Base-by-base conservation (phyloP, 495 filamentous ascomycete genomes). In the Chaetomium tenue region DNA sequence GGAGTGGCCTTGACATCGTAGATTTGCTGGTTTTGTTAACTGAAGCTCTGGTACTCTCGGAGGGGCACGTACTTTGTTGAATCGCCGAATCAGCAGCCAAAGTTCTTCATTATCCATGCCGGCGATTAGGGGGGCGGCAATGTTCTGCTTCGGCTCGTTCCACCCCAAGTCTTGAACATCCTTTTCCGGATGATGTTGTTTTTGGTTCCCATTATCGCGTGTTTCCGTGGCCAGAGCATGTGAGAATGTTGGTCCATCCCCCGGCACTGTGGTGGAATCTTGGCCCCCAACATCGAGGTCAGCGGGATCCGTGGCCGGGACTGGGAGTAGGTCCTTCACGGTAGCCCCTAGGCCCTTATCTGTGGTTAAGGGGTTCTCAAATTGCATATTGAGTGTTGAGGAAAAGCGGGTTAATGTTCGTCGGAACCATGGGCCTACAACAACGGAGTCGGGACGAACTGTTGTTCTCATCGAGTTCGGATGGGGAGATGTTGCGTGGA, bases 81-180 rank as follows among this genome's bases (percentile, higher is more conserved):
- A 96, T 1, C 92, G 82, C 46, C 91, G 83, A 58, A 93, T 78
- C 23, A 94, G 77, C 65, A 89, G 76, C 89, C 91, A 96, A 5
- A 96, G 76, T 70, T 94, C 88, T 55, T 96, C 90, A 73, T 95
- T 94, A n/a, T 79, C 79, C 52, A 96, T 71, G 0, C 89, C 89
- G 3, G 85, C 89, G 23, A 94, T 85, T 5, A 96, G 71, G 0
- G 87, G 86, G 11, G 76, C 77, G 0, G 86, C 78, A 20, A 91
- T 82, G 0, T 84, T 71, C 8, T 86, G 70, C 18, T 84, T 78
- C 63, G 79, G 74, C 54, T 88, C 82, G 68, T 85, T 84, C 91
- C 91, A 96, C 15, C 91, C 91, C 44, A 93, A 68, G 72, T 96
- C 84, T 22, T 77, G 78, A 3, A 89, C 83, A 25, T 85, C 84